A percentile compares a stretch with the other conserved stretches of the same genome.
Evolutionary conservation across 768 basidiomycete genomes (phyloP).

Genomic region (Panellus pusillus): DNA sequence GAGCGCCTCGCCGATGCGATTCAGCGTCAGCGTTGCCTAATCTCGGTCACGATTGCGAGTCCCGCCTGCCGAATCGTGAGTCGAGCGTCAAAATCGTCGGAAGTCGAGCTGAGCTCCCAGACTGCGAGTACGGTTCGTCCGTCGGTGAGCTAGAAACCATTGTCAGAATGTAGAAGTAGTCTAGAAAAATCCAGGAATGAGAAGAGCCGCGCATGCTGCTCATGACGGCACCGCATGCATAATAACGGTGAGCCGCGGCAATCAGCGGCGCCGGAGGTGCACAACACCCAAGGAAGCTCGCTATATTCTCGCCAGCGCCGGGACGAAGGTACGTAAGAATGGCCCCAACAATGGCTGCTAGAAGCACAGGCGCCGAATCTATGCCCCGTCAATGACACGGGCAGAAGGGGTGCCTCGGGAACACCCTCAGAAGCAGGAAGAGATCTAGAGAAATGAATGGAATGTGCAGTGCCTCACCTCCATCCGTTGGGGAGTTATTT

Average conservation of each 20-base stretch:
- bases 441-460: not conserved
- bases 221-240: not conserved
- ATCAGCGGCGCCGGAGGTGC: not conserved
- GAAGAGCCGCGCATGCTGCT: not conserved
- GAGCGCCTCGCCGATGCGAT: slow-evolving; percentile 65
- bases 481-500: slow-evolving; percentile 57
- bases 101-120: slow-evolving; percentile 64
- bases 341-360: not conserved
- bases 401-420: not conserved
- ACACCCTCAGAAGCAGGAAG: not conserved
- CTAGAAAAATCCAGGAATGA: not conserved
- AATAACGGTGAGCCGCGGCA: not conserved
- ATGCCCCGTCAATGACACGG: not conserved
- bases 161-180: slow-evolving; percentile 4
- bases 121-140: slow-evolving; percentile 59
- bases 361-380: no score
- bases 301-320: not conserved
- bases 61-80: slow-evolving; percentile 59
- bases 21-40: slow-evolving; percentile 70
- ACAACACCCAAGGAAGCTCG: not conserved
- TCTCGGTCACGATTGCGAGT: slow-evolving; percentile 69
- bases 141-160: slow-evolving; percentile 55
- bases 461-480: slow-evolving; percentile 51
- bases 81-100: slow-evolving; percentile 57
- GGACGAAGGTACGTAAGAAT: not conserved